Evolutionary conservation across 1,284 basidiomycete genomes (phyloP).

Genomic region (Ceratobasidium sp.): DNA sequence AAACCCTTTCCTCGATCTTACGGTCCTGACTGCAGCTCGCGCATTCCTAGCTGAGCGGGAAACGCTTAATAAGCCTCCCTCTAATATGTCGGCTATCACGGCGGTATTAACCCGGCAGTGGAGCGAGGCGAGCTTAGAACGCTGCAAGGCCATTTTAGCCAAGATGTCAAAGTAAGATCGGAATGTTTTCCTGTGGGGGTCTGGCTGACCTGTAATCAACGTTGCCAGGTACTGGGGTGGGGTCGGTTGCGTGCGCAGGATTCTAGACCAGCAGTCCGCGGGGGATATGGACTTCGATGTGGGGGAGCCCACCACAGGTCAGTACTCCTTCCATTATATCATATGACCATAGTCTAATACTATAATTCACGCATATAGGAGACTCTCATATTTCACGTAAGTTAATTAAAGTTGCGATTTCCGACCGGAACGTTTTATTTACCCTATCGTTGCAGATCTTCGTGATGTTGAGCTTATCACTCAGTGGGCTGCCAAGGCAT

Average conservation of each 20-base stretch:
- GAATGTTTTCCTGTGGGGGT: not conserved
- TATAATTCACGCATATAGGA: slow-evolving; percentile 25
- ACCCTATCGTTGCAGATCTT: slow-evolving; percentile 40
- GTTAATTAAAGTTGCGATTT: slow-evolving; percentile 26
- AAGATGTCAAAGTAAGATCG: slow-evolving; percentile 46
- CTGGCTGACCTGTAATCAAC: not conserved
- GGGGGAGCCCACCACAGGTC: slow-evolving; percentile 42
- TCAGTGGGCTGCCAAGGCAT: slow-evolving; percentile 47
- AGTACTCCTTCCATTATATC: slow-evolving; percentile 4
- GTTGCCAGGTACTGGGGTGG: slow-evolving; percentile 47
- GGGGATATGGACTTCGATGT: slow-evolving; percentile 47
- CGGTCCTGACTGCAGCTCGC: slow-evolving; percentile 46
- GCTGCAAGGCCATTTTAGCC: slow-evolving; percentile 45
- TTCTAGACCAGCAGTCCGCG: slow-evolving; percentile 47
- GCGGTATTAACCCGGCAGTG: slow-evolving; percentile 45
- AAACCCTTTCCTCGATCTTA: slow-evolving; percentile 48
- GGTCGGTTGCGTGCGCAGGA: slow-evolving; percentile 46
- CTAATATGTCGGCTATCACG: slow-evolving; percentile 44
- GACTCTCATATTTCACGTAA: slow-evolving; percentile 46
- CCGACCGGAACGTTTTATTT: slow-evolving; percentile 16
- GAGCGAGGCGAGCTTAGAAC: slow-evolving; percentile 46
- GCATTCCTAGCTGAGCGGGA: slow-evolving; percentile 47
- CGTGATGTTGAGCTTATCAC: slow-evolving; percentile 48
- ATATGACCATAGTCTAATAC: slow-evolving; percentile 6
- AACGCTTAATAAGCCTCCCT: slow-evolving; percentile 42